Conservation (phyloP, 495 filamentous ascomycete species). For the Aspergillus asperescens region DNA sequence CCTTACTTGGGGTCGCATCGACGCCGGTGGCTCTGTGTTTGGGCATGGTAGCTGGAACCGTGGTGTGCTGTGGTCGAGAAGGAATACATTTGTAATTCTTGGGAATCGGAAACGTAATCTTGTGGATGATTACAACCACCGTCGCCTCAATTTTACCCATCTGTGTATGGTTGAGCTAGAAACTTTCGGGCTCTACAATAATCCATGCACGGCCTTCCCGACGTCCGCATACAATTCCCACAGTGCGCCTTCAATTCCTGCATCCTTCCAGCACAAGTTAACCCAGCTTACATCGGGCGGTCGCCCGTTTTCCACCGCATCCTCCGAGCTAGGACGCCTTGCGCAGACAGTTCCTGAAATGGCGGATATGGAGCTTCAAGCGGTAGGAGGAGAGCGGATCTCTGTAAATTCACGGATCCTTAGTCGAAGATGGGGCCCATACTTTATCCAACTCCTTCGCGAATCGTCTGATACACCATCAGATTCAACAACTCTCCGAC, state of each 20-base stretch:
- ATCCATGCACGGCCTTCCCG: conserved; percentile 69
- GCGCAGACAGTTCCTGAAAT: conserved; percentile 74
- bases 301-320: conserved; percentile 59
- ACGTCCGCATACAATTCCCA: conserved; percentile 76
- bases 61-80: conserved; percentile 83
- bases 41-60: conserved; percentile 96
- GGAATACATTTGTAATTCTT: conserved; percentile 91
- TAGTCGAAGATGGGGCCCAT: conserved; percentile 85
- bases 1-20: conserved; percentile 89
- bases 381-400: conserved; percentile 82
- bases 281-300: conserved; percentile 64
- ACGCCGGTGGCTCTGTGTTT: conserved; percentile 91
- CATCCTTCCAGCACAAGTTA: conserved; percentile 53
- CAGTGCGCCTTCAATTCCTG: conserved; percentile 60
- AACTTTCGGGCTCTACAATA: conserved; percentile 94
- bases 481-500: conserved; percentile 51
- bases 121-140: conserved; percentile 98
- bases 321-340: conserved; percentile 78
- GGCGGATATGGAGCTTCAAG: conserved; percentile 95
- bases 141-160: conserved; percentile 94
- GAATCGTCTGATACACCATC: conserved; percentile 55
- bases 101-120: conserved; percentile 87
- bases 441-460: conserved; percentile 83
- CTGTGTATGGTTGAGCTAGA: conserved; percentile 95
- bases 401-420: conserved; percentile 89